Base-by-base conservation (phyloP, 2,329 filamentous ascomycete genomes). In the Meredithiella fracta region DNA sequence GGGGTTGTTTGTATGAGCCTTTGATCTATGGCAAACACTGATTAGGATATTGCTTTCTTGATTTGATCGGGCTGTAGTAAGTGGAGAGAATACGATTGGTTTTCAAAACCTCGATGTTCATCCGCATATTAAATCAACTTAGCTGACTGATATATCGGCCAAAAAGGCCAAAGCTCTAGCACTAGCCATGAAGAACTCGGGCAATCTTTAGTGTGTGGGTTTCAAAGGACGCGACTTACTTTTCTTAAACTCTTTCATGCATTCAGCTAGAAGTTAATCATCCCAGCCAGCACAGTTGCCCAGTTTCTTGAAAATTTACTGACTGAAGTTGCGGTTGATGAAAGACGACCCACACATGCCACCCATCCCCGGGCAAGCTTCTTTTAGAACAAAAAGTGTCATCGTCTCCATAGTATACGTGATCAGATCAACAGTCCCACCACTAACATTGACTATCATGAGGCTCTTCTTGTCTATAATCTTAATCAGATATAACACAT, bases 381-480 rank as follows among this genome's bases (percentile, higher is more conserved):
- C 74, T 56, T 68, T 67, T n/a, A n/a, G n/a, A n/a, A 77, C 65
- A 58, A 72, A 67, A 6, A 77, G 64, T 15, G 67, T 66, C 3
- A 73, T 61, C 9, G 66, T 64, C 1, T 65, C 69, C 38, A 78
- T 69, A 56, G 72, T 70, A 60, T 78, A 78, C 6, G 72, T 73
- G 57, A 78, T 76, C 20, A 78, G 64, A 62, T 78, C 75, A 1
- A 74, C 74, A 1, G 73, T 76, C 22, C 74, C 75, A 29, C 75
- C 75, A 9, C 75, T 75, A n/a, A 74, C 75, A 60, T 78, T 75
- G 40, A 74, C 74, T 1, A 78, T 69, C 15, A 77, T 71, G 53
- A 78, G 73, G 20, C 69, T 72, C 40, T 74, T 72, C 22, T 70
- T 70, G 11, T 70, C 62, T 58, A 70, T 65, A 40, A 75, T 62